Evolutionary conservation across 257 asterid genomes (phyloP), one percentile per base, ranked within the genome.

Genomic region (Solanum clarkiae): DNA sequence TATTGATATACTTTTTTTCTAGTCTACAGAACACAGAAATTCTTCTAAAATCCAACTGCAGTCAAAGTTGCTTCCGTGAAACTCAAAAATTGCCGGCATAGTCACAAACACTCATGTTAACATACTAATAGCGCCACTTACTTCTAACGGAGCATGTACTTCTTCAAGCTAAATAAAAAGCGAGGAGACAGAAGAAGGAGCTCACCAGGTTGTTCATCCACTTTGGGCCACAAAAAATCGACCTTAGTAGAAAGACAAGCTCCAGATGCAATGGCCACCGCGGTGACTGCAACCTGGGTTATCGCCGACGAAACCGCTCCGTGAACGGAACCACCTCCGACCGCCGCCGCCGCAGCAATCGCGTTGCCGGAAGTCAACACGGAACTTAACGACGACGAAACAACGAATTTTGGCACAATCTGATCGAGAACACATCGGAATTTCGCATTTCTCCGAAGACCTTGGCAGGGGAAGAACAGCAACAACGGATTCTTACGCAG

Each of bases 161-260:
- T 77, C 10, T 53, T 2, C 42, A 44, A 66, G 72, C 8, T 5
- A 20, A 40, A 65, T 11, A 17, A 14, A 77, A 4, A 4, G 40
- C 0, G 42, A 10, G 8, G 13, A 6, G 26, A 8, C 3, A 57
- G n/a, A 9, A 79, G 45, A 4, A 16, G 55, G 10, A 42, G 47
- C 86, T 77, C 80, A 94, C 99, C 97, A 9, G 99, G 98, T 87
- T 87, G 98, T 80, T 94, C 97, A 14, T 90, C 93, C 71, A 91
- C 87, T 91, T 96, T 96, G 66, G 99, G 99, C 99, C 99, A 96
- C 90, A 96, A 82, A 90, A 91, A 96, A 24, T 96, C 99, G 80
- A 96, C 97, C 90, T 94, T 96, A 2, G 99, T 96, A 85, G 99
- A 96, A 71, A 96, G 97, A 84, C 99, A 96, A 88, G 99, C 99